Percentiles rank a stretch among this genome's conserved stretches.
phyloP scores from a whole-genome alignment of 2,329 filamentous ascomycete genomes.

The Corinectria fuckeliana region DNA sequence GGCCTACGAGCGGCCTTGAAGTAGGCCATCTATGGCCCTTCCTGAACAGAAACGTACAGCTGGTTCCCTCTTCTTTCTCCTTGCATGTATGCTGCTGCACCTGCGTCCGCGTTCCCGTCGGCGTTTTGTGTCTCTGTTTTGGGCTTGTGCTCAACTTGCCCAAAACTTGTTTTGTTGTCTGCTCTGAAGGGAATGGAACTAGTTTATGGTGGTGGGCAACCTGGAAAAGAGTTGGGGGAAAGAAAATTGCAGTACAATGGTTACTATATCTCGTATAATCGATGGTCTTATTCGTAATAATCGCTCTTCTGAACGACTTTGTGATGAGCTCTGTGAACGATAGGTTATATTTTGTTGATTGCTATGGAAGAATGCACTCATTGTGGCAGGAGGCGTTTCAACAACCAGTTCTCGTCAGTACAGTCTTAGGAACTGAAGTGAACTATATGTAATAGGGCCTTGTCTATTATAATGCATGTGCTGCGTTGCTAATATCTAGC shows the following conservation, averaged over 20 bases:
- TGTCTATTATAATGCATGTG: too few species aligned
- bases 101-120: not conserved
- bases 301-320: not conserved
- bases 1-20: not conserved
- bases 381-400: too few species aligned
- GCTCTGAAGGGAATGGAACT: slow-evolving; percentile 11
- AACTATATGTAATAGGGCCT: too few species aligned
- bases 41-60: slow-evolving; percentile 7
- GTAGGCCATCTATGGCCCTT: slow-evolving; percentile 8
- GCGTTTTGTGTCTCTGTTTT: slow-evolving; percentile 14
- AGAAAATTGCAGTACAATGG: slow-evolving; percentile 1
- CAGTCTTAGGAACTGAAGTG: too few species aligned
- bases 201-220: slow-evolving; percentile 1
- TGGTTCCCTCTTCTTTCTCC: slow-evolving; percentile 7
- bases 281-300: not conserved
- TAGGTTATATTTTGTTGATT: too few species aligned
- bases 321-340: not conserved
- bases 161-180: slow-evolving; percentile 7
- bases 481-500: too few species aligned
- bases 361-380: too few species aligned
- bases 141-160: slow-evolving; percentile 6
- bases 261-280: slow-evolving; percentile 1
- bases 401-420: too few species aligned
- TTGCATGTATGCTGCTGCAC: slow-evolving; percentile 11
- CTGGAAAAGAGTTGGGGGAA: slow-evolving; percentile 18